phyloP scores from a whole-genome alignment of 2,329 filamentous ascomycete genomes.

The Claviceps paspali region DNA sequence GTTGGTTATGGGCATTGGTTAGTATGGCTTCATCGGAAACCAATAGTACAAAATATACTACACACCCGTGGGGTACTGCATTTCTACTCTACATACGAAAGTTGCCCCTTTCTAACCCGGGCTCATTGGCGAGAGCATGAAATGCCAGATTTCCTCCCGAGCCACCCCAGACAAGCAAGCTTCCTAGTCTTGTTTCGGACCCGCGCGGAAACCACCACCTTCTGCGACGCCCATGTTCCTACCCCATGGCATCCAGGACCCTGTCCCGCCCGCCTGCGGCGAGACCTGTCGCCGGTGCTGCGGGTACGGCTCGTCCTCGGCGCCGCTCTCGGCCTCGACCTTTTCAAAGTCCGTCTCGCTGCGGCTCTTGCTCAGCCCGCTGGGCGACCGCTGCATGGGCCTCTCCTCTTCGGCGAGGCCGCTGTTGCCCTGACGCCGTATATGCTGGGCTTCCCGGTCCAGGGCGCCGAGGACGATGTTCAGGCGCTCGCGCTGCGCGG shows the following conservation, averaged over 20 bases:
- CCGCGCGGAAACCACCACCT: conserved; percentile 17
- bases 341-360: conserved; percentile 85
- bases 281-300: conserved; percentile 14
- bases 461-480: conserved; percentile 60
- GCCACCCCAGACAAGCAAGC: too few species aligned
- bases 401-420: conserved; percentile 12
- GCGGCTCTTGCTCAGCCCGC: conserved; percentile 59
- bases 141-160: too few species aligned
- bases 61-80: too few species aligned
- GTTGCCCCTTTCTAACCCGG: too few species aligned
- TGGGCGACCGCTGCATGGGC: conserved; percentile 26
- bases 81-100: too few species aligned
- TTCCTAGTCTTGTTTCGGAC: conserved; percentile 21
- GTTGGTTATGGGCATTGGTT: too few species aligned
- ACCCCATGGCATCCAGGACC: conserved; percentile 34
- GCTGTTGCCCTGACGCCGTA: conserved; percentile 26
- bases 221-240: conserved; percentile 20
- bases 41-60: too few species aligned
- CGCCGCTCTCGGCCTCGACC: conserved; percentile 59
- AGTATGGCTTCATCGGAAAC: too few species aligned
- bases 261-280: conserved; percentile 5
- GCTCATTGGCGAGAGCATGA: too few species aligned
- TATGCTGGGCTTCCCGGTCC: conserved; percentile 58
- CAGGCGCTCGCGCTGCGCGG: conserved; percentile 64
- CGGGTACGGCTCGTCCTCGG: conserved; percentile 32